Conservation (phyloP, 176 grass and related monocot genomes). For the sorghum (Sorghum bicolor) region DNA sequence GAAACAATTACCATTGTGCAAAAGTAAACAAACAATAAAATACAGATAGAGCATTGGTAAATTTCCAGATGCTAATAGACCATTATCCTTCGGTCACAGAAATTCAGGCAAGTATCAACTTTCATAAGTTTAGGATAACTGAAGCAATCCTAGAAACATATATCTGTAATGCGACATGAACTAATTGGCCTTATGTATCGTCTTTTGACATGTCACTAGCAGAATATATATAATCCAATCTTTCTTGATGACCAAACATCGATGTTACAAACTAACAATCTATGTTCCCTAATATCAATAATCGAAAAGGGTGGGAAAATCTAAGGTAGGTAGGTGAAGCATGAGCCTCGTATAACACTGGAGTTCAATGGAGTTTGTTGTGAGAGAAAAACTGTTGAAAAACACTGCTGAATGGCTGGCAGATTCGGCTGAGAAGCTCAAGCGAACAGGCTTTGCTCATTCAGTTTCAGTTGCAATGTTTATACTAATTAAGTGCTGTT, state of each 20-base stretch:
- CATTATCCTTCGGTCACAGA: not conserved
- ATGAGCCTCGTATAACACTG: not conserved
- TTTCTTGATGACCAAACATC: not conserved
- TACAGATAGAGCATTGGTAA: not conserved
- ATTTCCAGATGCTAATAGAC: not conserved
- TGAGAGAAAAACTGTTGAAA: too few relatives aligned
- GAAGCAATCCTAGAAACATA: conserved; percentile 2
- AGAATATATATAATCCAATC: not conserved
- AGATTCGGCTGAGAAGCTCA: too few relatives aligned
- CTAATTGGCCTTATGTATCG: not conserved
- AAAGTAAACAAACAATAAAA: not conserved
- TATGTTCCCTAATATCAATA: not conserved
- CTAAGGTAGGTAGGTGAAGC: not conserved
- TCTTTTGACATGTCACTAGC: not conserved
- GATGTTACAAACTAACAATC: not conserved
- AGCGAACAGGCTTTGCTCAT: too few relatives aligned
- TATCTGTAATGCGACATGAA: not conserved
- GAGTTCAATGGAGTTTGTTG: not conserved
- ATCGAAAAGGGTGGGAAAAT: not conserved
- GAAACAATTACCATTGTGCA: not conserved
- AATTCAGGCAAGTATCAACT: not conserved
- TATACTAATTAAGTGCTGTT: not conserved
- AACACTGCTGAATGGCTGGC: too few relatives aligned
- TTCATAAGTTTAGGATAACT: not conserved
- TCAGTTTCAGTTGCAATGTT: not conserved